Conservation (phyloP, 2,329 filamentous ascomycete genomes). For the Sclerotinia nivalis region DNA sequence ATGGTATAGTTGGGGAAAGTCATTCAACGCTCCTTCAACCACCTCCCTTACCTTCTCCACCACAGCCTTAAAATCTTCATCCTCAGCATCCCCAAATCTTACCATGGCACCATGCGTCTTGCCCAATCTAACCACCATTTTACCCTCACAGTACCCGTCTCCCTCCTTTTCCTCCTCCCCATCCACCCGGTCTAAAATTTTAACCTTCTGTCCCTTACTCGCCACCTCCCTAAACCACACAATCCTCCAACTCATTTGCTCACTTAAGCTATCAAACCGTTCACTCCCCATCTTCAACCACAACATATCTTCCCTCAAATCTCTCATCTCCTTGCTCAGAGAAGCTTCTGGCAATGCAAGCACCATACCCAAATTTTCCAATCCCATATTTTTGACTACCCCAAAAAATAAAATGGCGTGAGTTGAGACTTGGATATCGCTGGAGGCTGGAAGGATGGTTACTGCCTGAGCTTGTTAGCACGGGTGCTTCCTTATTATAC, state of each 20-base stretch:
- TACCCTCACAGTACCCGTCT: not conserved
- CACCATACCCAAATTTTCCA: not conserved
- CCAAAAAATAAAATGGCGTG: conserved; percentile 18
- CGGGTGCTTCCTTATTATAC: not conserved
- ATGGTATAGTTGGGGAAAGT: too few species aligned
- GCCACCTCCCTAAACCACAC: conserved; percentile 5
- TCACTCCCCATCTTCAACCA: conserved; percentile 10
- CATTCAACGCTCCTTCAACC: not conserved
- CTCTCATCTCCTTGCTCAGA: conserved; percentile 7
- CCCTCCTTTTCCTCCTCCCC: not conserved
- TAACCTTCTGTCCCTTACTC: not conserved
- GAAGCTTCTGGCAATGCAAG: not conserved
- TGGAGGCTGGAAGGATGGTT: not conserved
- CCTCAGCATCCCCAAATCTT: not conserved
- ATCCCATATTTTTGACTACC: conserved; percentile 14
- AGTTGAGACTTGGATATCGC: conserved; percentile 1
- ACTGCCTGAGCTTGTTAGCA: not conserved
- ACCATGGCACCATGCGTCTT: conserved; percentile 17
- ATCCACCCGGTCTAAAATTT: not conserved
- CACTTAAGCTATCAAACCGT: not conserved
- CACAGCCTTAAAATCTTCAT: conserved; percentile 14
- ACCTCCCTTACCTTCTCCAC: not conserved
- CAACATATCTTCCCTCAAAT: conserved; percentile 3
- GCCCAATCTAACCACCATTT: not conserved
- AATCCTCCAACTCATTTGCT: not conserved